These are phyloP conservation scores for Monascus ruber DNA, from an alignment of 2,329 filamentous ascomycete species.

Conservation along the genomic window DNA sequence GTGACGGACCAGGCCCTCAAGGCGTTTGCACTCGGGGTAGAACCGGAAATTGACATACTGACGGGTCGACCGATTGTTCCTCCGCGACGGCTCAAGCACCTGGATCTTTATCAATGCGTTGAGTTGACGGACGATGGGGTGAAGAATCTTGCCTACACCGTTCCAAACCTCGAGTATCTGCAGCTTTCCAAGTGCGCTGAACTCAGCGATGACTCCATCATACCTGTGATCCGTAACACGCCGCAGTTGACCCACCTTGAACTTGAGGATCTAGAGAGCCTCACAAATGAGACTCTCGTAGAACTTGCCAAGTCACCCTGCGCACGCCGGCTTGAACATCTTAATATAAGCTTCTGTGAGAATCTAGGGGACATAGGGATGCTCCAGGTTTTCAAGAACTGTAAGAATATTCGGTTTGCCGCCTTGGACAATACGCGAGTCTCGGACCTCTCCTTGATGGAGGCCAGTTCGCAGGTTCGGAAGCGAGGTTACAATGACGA, in stretches of 20 bases:
- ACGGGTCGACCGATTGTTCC: conserved; percentile 66
- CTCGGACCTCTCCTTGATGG: conserved; percentile 72
- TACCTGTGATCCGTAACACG: conserved; percentile 60
- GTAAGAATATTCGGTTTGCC: conserved; percentile 55
- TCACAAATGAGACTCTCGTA: conserved; percentile 66
- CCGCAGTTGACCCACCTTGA: conserved; percentile 76
- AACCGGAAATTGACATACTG: conserved; percentile 70
- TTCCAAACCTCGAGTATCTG: conserved; percentile 70
- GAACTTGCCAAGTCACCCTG: conserved; percentile 68
- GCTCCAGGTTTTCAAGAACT: conserved; percentile 68
- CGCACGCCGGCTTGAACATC: conserved; percentile 58
- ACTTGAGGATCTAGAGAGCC: conserved; percentile 67
- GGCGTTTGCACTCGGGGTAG: conserved; percentile 61
- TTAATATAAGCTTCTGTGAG: conserved; percentile 86
- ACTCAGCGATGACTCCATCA: conserved; percentile 62
- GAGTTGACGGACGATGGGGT: conserved; percentile 63
- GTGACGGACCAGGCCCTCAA: conserved; percentile 64
- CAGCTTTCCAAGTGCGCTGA: conserved; percentile 68
- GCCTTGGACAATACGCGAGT: conserved; percentile 92
- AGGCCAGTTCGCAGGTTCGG: conserved; percentile 71
- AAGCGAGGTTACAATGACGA: conserved; percentile 45
- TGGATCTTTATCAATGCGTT: conserved; percentile 72
- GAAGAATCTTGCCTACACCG: conserved; percentile 58
- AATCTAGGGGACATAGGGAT: conserved; percentile 72
- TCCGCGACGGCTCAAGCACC: conserved; percentile 64